Evolutionary conservation across 306 rosid genomes (phyloP), one percentile per base, ranked within the genome.

Genomic region (Trichosanthes truncata): DNA sequence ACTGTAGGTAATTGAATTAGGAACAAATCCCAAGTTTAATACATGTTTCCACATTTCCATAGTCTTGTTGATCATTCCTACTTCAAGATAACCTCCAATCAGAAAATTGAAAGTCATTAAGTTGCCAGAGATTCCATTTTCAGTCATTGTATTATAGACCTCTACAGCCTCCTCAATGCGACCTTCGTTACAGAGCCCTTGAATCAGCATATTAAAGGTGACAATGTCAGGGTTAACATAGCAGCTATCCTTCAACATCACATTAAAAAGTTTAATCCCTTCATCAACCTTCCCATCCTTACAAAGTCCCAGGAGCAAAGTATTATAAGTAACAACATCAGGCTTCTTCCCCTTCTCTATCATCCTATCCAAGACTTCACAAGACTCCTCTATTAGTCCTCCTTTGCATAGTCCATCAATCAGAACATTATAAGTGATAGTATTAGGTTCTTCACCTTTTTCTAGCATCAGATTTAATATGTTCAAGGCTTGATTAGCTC

Each of bases 331-430:
- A 80, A 91, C 80, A 72, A 82, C 76, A 71, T 93, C 93, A 63
- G 97, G 93, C 79, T 86, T 89, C 84, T 81, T 83, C 82, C 97
- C 93, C 78, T 89, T 91, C 79, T 84, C 77, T 7, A 74, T 82
- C 96, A 93, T 91, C 85, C 78, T 82, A 62, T 91, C 88, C 74
- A 90, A 79, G 73, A 91, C 79, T 82, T 65, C 29, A 13, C 61
- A 40, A 3, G 97, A 96, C 66, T 88, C 93, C 17, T 85, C 91
- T 9, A 89, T 71, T 82, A 71, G 81, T 46, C 91, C 96, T 61
- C 88, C 89, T 88, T 89, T 90, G 87, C 97, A 89, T 72, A 95
- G 84, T 69, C 96, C 98, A 85, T 87, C 83, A 43, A 95, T 88
- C 66, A 91, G 63, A 79, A 80, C 93, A 81, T 93, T 95, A 80